phyloP scores from a whole-genome alignment of 768 basidiomycete genomes.

The Boletus pseudopeckii region DNA sequence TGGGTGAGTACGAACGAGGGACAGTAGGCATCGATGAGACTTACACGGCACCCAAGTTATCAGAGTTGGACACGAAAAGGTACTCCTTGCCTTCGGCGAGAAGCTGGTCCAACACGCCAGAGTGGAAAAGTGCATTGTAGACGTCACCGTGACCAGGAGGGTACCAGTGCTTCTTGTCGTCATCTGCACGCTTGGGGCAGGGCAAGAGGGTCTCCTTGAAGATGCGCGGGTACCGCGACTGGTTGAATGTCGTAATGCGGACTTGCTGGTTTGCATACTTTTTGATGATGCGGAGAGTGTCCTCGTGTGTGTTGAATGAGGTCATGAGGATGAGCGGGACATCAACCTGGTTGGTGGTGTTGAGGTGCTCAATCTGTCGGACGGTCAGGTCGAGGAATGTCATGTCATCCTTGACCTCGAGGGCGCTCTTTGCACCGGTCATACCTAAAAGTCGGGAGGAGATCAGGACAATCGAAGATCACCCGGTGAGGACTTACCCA shows the following conservation, averaged over 20 bases:
- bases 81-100: conserved; percentile 72
- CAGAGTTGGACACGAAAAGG: conserved; percentile 76
- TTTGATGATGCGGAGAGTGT: conserved; percentile 74
- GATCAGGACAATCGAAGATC: conserved; percentile 1
- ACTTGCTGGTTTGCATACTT: conserved; percentile 80
- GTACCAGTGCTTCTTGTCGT: conserved; percentile 73
- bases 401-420: conserved; percentile 73
- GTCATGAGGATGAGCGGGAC: conserved; percentile 82
- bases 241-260: conserved; percentile 68
- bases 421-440: conserved; percentile 65
- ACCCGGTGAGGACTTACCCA: conserved; percentile 36
- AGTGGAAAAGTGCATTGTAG: conserved; percentile 68
- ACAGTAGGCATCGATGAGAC: conserved; percentile 12
- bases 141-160: conserved; percentile 76
- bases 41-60: conserved; percentile 67
- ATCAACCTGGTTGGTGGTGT: conserved; percentile 56
- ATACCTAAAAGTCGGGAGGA: conserved; percentile 35
- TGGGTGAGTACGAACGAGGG: background rate
- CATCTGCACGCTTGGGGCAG: conserved; percentile 50
- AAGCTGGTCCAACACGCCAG: conserved; percentile 70
- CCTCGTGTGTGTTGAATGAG: conserved; percentile 78
- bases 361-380: conserved; percentile 67
- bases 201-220: conserved; percentile 67
- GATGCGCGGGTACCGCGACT: conserved; percentile 73
- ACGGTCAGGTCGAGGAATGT: conserved; percentile 67